Conservation (phyloP, 176 grass and related monocot species). For the Microstegium vimineum region DNA sequence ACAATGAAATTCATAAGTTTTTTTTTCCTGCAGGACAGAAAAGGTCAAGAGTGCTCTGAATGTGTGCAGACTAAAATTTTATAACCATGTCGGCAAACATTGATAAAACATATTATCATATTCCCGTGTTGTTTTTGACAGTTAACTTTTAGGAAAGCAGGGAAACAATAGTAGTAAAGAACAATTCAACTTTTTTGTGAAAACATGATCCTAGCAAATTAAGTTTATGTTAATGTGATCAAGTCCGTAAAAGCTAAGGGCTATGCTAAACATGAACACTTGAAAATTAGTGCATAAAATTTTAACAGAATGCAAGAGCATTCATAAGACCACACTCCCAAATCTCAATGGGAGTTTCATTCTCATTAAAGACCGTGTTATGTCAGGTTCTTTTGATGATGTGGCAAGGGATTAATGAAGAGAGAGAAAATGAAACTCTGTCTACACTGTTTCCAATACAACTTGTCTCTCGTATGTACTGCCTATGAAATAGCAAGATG, state of each 20-base stretch:
- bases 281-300: neutral
- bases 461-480: too few species aligned
- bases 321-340: neutral
- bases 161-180: neutral
- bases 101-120: neutral
- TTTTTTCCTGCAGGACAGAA: neutral
- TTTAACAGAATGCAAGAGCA: neutral
- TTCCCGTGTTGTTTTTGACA: neutral
- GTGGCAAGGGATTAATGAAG: too few species aligned
- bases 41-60: constrained; percentile 5
- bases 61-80: neutral
- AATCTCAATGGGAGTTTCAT: too few species aligned
- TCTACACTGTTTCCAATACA: too few species aligned
- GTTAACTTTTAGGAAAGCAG: neutral
- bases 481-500: neutral
- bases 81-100: neutral
- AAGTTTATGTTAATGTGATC: neutral
- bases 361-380: too few species aligned
- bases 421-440: too few species aligned
- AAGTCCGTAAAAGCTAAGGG: neutral
- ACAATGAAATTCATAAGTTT: neutral
- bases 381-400: too few species aligned
- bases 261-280: neutral
- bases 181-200: neutral
- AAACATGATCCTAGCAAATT: neutral